phyloP scores from a whole-genome alignment of 2,329 filamentous ascomycete genomes.

The Stylonectria norvegica region DNA sequence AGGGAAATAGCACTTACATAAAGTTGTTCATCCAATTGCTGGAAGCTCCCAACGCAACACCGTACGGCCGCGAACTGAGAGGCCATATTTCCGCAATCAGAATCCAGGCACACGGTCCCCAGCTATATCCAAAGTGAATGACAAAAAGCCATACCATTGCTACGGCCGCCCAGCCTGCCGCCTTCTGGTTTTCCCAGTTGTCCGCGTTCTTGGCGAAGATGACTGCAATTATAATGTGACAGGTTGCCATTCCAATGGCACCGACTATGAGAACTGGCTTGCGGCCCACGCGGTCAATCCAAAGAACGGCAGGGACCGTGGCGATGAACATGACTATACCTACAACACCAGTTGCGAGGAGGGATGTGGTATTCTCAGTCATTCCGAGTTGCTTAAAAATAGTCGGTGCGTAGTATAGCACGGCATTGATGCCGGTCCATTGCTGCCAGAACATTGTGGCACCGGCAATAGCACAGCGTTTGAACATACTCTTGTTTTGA shows the following conservation, averaged over 20 bases:
- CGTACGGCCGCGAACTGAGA: constrained; percentile 65
- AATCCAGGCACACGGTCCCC: constrained; percentile 74
- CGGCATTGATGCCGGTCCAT: constrained; percentile 2
- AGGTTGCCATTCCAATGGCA: constrained; percentile 66
- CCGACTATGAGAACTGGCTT: constrained; percentile 61
- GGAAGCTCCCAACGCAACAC: constrained; percentile 64
- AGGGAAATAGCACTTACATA: constrained; percentile 32
- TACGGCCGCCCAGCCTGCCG: constrained; percentile 67
- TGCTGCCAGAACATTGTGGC: constrained; percentile 60
- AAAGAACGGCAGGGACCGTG: constrained; percentile 64
- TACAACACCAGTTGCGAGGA: constrained; percentile 68
- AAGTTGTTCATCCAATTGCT: constrained; percentile 64
- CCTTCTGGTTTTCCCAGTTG: constrained; percentile 53
- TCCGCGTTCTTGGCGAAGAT: constrained; percentile 64
- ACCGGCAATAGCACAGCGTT: constrained; percentile 60
- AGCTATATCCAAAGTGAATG: constrained; percentile 71
- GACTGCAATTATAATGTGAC: constrained; percentile 68
- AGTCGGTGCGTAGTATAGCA: constrained; percentile 64
- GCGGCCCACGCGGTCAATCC: constrained; percentile 61
- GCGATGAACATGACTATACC: constrained; percentile 68
- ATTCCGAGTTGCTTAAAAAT: constrained; percentile 68
- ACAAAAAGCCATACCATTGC: constrained; percentile 73
- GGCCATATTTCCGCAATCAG: constrained; percentile 74
- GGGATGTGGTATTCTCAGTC: constrained; percentile 44
- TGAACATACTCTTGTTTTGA: constrained; percentile 63